Conservation (phyloP, 2,329 filamentous ascomycete species). For the Fusarium solani-melongenae region DNA sequence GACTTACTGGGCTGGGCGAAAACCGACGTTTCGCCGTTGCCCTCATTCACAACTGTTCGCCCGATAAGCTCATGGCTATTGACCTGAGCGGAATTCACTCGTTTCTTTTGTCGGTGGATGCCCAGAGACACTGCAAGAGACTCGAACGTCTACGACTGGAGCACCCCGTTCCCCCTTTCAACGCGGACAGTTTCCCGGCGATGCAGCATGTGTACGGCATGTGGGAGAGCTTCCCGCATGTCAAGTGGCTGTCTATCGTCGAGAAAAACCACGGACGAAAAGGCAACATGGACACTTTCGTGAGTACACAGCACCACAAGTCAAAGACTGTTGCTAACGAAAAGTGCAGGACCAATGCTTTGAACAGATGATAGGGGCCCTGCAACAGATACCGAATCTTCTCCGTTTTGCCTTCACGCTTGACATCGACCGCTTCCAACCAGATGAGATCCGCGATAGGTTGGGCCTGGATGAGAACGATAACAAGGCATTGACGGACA, state of each 20-base stretch:
- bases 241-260: not conserved
- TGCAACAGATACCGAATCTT: not conserved
- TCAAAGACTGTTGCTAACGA: not conserved
- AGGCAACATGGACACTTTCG: not conserved
- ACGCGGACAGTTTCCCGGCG: not conserved
- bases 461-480: not conserved
- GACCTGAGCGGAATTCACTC: not conserved
- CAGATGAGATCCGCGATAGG: not conserved
- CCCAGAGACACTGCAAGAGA: not conserved
- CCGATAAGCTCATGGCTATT: not conserved
- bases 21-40: not conserved
- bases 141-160: not conserved
- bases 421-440: not conserved
- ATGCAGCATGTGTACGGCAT: not conserved
- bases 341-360: not conserved
- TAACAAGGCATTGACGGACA: not conserved
- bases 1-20: not conserved
- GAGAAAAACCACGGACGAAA: not conserved
- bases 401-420: not conserved
- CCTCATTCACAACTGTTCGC: not conserved
- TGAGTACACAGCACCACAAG: not conserved
- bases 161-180: not conserved
- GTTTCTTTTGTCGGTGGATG: not conserved
- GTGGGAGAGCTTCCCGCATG: not conserved
- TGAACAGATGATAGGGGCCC: not conserved